A percentile compares a stretch with the other conserved stretches of the same genome.
Conservation (phyloP, 2,329 filamentous ascomycete species). For the Torrubiella hemipterigena region DNA sequence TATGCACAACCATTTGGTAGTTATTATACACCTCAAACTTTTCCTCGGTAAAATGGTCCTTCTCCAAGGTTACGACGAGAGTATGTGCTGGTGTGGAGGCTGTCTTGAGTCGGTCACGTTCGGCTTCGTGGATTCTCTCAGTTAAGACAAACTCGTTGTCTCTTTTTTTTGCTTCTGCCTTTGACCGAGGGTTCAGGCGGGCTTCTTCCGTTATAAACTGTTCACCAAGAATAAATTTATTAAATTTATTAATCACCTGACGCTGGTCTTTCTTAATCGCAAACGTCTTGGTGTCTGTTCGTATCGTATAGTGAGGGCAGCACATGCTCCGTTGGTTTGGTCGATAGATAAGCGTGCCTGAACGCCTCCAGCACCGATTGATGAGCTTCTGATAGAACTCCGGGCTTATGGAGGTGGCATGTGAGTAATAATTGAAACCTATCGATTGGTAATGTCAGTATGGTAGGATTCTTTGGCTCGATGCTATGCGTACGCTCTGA, state of each 20-base stretch:
- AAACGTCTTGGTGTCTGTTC: slow-evolving; percentile 54
- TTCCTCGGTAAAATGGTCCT: slow-evolving; percentile 59
- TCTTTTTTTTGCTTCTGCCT: slow-evolving; percentile 50
- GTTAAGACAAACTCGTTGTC: slow-evolving; percentile 56
- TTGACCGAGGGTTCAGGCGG: slow-evolving; percentile 52
- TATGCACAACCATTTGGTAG: slow-evolving; percentile 64
- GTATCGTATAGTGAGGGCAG: slow-evolving; percentile 83
- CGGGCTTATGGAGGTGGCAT: slow-evolving; percentile 47
- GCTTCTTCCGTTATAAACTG: slow-evolving; percentile 53
- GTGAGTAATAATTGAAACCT: slow-evolving; percentile 66
- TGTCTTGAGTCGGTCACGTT: slow-evolving; percentile 39
- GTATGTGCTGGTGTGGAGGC: slow-evolving; percentile 54
- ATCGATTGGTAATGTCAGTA: slow-evolving; percentile 6
- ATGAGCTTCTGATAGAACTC: slow-evolving; percentile 60
- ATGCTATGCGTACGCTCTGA: too few species aligned
- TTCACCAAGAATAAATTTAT: slow-evolving; percentile 57
- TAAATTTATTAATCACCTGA: slow-evolving; percentile 66
- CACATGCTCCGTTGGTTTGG: slow-evolving; percentile 71
- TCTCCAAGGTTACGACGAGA: slow-evolving; percentile 59
- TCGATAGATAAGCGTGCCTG: slow-evolving; percentile 59
- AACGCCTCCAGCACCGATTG: slow-evolving; percentile 68
- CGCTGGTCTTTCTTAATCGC: slow-evolving; percentile 60
- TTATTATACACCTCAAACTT: slow-evolving; percentile 63
- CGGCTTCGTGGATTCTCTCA: slow-evolving; percentile 58
- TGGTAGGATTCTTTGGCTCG: slow-evolving; percentile 1